phyloP scores from a whole-genome alignment of 2,329 filamentous ascomycete species.

The Phyllosticta ampelicida region DNA sequence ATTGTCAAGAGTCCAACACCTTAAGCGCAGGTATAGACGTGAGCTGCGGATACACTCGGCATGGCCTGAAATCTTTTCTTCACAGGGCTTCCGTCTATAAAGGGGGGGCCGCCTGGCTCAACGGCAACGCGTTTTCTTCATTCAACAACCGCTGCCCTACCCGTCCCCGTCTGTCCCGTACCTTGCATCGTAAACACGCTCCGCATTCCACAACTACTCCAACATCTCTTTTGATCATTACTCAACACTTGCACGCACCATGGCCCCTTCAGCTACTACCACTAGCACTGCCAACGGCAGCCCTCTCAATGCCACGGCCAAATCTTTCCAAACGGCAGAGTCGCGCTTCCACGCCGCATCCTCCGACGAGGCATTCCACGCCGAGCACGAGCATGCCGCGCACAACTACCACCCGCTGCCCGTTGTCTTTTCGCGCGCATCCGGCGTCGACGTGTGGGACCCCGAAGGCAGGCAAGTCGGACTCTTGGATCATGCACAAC shows the following conservation, averaged over 20 bases:
- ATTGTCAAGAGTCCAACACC: conserved; percentile 8
- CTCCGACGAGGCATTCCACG: conserved; percentile 65
- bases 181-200: background rate
- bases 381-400: conserved; percentile 76
- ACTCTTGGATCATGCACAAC: background rate
- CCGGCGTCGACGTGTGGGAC: conserved; percentile 88
- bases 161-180: background rate
- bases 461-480: conserved; percentile 55
- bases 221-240: background rate
- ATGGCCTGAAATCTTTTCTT: conserved; percentile 6
- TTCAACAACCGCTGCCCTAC: background rate
- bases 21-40: conserved; percentile 19
- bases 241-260: background rate
- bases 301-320: conserved; percentile 14
- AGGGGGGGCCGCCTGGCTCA: background rate
- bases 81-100: conserved; percentile 1
- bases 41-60: conserved; percentile 7
- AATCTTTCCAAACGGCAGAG: background rate
- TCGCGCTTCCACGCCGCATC: conserved; percentile 61
- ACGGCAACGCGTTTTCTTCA: background rate
- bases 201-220: background rate
- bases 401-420: conserved; percentile 99
- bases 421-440: conserved; percentile 60
- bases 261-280: conserved; percentile 13
- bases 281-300: conserved; percentile 14